phyloP scores from a whole-genome alignment of 164 flowering plant genomes.

The Liriodendron chinense region DNA sequence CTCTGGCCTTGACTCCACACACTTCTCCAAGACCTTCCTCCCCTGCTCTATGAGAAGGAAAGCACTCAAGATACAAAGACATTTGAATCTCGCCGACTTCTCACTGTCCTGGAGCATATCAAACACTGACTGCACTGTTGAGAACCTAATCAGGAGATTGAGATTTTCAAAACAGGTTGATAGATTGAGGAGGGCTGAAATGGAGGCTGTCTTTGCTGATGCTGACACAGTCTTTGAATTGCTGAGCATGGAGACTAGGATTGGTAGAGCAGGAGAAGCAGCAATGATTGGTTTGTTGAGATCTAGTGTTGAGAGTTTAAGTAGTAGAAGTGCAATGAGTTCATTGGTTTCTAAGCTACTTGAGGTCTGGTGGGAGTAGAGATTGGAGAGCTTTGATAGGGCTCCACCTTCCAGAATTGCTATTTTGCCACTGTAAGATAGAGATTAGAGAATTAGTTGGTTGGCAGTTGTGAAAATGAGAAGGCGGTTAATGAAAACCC shows the following conservation, averaged over 20 bases:
- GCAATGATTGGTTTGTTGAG: neutral
- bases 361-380: neutral
- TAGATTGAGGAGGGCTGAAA: neutral
- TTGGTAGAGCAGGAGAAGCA: neutral
- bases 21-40: too few relatives aligned
- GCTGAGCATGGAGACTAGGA: neutral
- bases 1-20: too few relatives aligned
- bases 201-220: neutral
- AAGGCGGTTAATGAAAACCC: neutral
- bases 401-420: neutral
- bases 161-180: constrained; percentile 5
- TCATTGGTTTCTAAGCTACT: neutral
- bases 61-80: neutral
- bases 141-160: neutral
- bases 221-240: neutral
- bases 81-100: neutral
- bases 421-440: neutral
- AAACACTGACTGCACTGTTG: neutral
- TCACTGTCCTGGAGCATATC: neutral
- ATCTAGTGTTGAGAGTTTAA: constrained; percentile 3
- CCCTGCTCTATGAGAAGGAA: too few relatives aligned
- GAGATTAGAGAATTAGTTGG: neutral
- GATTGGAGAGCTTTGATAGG: neutral
- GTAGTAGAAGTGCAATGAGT: neutral
- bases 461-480: neutral